A percentile compares a stretch with the other conserved stretches of the same genome.
phyloP scores from a whole-genome alignment of 768 basidiomycete species.

The Symmetrospora coprosmae region DNA sequence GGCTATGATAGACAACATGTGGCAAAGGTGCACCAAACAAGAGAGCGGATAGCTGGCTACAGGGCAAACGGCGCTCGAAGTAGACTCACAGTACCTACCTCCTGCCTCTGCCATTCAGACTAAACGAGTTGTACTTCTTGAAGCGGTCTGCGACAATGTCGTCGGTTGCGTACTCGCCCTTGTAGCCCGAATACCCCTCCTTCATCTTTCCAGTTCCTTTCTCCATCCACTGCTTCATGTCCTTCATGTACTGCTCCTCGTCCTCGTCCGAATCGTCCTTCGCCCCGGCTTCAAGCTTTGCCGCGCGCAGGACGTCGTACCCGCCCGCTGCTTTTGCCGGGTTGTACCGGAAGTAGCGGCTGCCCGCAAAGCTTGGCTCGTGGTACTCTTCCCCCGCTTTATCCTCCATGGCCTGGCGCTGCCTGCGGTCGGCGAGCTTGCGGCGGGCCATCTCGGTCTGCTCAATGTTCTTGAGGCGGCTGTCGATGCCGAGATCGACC shows the following conservation, averaged over 20 bases:
- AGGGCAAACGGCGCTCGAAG: too few relatives aligned
- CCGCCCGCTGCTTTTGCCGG: background rate
- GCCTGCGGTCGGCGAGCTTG: conserved; percentile 49
- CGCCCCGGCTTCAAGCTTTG: conserved; percentile 20
- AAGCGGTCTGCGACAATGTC: background rate
- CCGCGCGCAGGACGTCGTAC: conserved; percentile 14
- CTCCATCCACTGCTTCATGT: background rate
- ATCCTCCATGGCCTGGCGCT: conserved; percentile 33
- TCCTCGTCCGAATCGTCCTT: conserved; percentile 10
- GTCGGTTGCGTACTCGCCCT: background rate
- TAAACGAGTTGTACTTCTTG: too few relatives aligned
- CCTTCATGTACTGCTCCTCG: background rate
- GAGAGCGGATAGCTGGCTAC: too few relatives aligned
- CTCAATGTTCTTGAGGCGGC: conserved; percentile 85
- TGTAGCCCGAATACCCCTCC: background rate
- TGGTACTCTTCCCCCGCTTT: conserved; percentile 40
- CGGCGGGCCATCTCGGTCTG: conserved; percentile 95
- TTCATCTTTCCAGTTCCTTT: background rate
- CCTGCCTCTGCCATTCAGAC: too few relatives aligned
- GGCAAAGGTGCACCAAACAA: too few relatives aligned
- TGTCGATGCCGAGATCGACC: conserved; percentile 93
- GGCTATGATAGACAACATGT: too few relatives aligned
- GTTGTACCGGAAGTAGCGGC: conserved; percentile 11
- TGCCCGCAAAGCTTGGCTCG: conserved; percentile 29
- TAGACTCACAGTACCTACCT: too few relatives aligned